These are phyloP conservation scores for Tothia fuscella DNA, from an alignment of 2,329 filamentous ascomycete species.

Conservation along the genomic window DNA sequence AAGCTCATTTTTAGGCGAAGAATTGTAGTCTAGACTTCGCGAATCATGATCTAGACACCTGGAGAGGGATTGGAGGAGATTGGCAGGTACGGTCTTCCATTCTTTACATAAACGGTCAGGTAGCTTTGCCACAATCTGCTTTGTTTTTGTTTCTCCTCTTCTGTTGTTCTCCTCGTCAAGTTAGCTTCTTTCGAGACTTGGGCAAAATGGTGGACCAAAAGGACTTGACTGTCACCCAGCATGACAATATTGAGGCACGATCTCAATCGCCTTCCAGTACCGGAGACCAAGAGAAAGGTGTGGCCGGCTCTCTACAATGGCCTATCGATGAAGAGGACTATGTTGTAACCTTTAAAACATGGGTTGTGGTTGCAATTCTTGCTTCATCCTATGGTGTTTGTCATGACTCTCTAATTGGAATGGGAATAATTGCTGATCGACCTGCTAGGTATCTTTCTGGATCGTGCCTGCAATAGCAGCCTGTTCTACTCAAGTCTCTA, in stretches of 20 bases:
- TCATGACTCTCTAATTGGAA: background rate
- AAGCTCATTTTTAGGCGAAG: no score
- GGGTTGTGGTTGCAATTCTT: slow-evolving; percentile 18
- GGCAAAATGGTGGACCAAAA: slow-evolving; percentile 1
- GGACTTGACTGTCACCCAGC: background rate
- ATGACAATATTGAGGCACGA: no score
- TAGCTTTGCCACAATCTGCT: no score
- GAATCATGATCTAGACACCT: no score
- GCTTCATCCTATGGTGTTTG: slow-evolving; percentile 5
- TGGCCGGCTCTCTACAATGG: background rate
- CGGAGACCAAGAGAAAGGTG: background rate
- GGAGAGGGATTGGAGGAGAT: no score
- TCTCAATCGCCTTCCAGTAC: no score
- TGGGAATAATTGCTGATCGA: background rate
- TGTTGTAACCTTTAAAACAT: slow-evolving; percentile 18
- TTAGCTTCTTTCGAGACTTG: no score
- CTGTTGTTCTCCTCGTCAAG: no score
- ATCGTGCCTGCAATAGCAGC: slow-evolving; percentile 20
- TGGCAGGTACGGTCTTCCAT: no score
- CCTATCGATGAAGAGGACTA: slow-evolving; percentile 12
- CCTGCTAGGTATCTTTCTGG: slow-evolving; percentile 16
- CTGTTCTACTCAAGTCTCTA: slow-evolving; percentile 15
- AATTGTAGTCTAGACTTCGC: no score
- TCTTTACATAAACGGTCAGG: no score
- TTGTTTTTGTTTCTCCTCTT: no score